Percentiles rank a stretch among this genome's conserved stretches.
Conservation (phyloP, 352 stramenopile genomes). For the Globisporangium viniferum region DNA sequence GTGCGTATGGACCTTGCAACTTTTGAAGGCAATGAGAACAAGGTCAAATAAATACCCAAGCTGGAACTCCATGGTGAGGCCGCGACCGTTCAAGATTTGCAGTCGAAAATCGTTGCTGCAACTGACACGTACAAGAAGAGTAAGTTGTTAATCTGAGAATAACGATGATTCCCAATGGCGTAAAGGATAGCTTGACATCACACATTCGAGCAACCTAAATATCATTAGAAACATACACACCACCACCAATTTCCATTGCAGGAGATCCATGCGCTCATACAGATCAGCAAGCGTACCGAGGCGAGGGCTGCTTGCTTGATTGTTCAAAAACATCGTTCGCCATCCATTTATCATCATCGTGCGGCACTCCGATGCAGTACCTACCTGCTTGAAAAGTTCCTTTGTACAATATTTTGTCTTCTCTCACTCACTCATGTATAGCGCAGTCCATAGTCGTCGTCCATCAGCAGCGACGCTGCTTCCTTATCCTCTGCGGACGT, state of each 20-base stretch:
- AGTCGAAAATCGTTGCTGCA: conserved; percentile 5
- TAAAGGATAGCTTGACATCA: neutral
- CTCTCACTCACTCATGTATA: conserved; percentile 47
- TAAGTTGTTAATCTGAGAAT: neutral
- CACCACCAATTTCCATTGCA: neutral
- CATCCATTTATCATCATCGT: neutral
- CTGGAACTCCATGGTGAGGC: neutral
- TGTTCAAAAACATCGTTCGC: neutral
- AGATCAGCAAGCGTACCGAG: neutral
- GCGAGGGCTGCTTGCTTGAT: neutral
- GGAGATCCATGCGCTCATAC: neutral
- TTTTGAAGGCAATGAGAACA: neutral
- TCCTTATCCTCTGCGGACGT: conserved; percentile 85
- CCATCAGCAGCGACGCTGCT: conserved; percentile 62
- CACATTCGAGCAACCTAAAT: conserved; percentile 10
- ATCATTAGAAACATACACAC: conserved; percentile 7
- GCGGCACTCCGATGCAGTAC: neutral
- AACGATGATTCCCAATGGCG: neutral
- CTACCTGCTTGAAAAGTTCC: neutral
- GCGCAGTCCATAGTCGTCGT: conserved; percentile 70
- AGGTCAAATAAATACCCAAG: neutral
- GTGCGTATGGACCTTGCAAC: neutral
- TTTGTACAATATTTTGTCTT: neutral
- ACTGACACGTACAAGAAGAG: neutral
- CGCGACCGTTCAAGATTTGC: conserved; percentile 10